Percentiles rank a stretch among this genome's conserved stretches.
Conservation (phyloP, 2,329 filamentous ascomycete genomes). For the Scopulariopsis brevicaulis region DNA sequence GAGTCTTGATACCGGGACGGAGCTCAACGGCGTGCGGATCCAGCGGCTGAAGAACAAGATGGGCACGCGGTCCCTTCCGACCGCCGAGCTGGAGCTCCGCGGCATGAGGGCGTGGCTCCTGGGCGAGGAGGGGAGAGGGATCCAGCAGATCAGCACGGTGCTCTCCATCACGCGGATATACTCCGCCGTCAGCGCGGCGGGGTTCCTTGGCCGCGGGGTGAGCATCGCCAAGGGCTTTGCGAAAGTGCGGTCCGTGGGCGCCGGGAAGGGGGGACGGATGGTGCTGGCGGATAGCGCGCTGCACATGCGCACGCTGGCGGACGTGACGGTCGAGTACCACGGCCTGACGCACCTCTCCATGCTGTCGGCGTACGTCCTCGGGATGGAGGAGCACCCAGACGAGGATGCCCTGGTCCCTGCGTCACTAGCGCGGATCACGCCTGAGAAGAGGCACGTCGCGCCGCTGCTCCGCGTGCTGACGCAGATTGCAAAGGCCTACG, state of each 20-base stretch:
- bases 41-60: conserved; percentile 63
- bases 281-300: conserved; percentile 38
- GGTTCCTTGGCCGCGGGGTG: conserved; percentile 42
- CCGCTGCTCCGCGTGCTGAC: conserved; percentile 45
- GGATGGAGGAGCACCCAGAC: conserved; percentile 34
- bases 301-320: conserved; percentile 48
- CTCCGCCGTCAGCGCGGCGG: conserved; percentile 39
- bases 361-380: conserved; percentile 41
- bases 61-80: conserved; percentile 58
- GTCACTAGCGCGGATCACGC: conserved; percentile 15
- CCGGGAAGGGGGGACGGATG: conserved; percentile 24
- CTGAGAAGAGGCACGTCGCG: conserved; percentile 17
- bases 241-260: conserved; percentile 40
- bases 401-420: conserved; percentile 5
- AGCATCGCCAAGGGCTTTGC: conserved; percentile 47
- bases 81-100: conserved; percentile 57
- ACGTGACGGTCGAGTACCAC: conserved; percentile 41
- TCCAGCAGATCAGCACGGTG: conserved; percentile 56
- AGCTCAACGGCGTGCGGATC: conserved; percentile 57
- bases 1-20: conserved; percentile 15
- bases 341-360: conserved; percentile 43
- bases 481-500: conserved; percentile 48
- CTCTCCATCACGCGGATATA: conserved; percentile 56
- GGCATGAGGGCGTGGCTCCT: conserved; percentile 55
- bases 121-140: conserved; percentile 53